A percentile compares a stretch with the other conserved stretches of the same genome.
Evolutionary conservation across 441 rosid species (phyloP).

Genomic region (Francoa sonchifolia): DNA sequence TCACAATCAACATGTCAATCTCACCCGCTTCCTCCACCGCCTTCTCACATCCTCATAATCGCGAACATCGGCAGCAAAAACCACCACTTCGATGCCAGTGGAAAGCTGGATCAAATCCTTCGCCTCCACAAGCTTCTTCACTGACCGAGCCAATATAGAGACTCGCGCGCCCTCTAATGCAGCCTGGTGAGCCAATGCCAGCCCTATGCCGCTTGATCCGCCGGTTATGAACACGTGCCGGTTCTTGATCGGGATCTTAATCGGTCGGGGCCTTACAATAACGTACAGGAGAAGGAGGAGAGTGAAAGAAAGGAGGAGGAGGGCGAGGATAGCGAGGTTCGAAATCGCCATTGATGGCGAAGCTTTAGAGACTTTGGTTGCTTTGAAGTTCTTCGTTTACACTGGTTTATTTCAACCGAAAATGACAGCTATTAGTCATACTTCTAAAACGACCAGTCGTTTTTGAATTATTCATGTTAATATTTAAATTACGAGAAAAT

Average conservation of each 20-base stretch:
- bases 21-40: constrained; percentile 55
- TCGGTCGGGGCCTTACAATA: constrained; percentile 54
- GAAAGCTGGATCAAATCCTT: constrained; percentile 13
- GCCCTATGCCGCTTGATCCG: constrained; percentile 70
- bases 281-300: constrained; percentile 34
- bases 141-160: background rate
- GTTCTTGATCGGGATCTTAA: constrained; percentile 48
- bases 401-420: too few species aligned
- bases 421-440: too few species aligned
- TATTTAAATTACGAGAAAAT: too few species aligned
- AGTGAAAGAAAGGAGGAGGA: constrained; percentile 27
- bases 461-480: too few species aligned
- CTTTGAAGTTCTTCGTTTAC: too few species aligned
- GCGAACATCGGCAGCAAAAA: constrained; percentile 66
- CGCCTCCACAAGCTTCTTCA: background rate
- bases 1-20: constrained; percentile 67
- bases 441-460: too few species aligned
- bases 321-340: constrained; percentile 16
- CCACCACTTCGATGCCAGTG: constrained; percentile 55
- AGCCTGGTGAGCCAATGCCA: background rate
- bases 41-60: constrained; percentile 47
- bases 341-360: constrained; percentile 11
- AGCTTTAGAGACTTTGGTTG: too few species aligned
- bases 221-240: constrained; percentile 92
- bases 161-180: background rate